Evolutionary conservation across 495 filamentous ascomycete genomes (phyloP).

Genomic region (Aspergillus campestris): DNA sequence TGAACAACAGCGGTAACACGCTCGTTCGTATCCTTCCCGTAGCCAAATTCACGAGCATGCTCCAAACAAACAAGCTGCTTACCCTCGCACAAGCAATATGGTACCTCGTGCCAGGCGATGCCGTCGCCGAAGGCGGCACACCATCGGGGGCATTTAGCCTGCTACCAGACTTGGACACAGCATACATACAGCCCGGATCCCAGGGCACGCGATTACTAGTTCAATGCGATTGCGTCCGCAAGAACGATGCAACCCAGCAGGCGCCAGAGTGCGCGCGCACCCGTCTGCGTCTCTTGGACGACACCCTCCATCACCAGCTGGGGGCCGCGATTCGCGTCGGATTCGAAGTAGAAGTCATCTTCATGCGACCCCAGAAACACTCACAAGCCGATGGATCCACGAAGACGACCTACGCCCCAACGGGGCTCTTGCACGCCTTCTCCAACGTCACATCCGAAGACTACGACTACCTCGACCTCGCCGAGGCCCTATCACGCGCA

Average conservation of each 20-base stretch:
- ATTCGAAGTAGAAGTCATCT: slow-evolving; percentile 68
- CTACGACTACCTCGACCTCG: slow-evolving; percentile 40
- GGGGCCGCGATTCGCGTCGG: slow-evolving; percentile 47
- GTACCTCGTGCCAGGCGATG: slow-evolving; percentile 49
- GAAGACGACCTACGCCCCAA: not conserved
- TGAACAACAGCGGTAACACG: slow-evolving; percentile 55
- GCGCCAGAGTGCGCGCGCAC: slow-evolving; percentile 42
- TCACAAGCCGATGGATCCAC: not conserved
- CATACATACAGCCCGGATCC: slow-evolving; percentile 37
- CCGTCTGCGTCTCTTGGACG: slow-evolving; percentile 36
- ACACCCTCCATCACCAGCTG: slow-evolving; percentile 15
- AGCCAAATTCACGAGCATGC: slow-evolving; percentile 44
- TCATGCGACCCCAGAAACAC: slow-evolving; percentile 30
- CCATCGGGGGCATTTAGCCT: slow-evolving; percentile 43
- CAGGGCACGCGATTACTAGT: slow-evolving; percentile 44
- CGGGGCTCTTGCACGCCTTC: slow-evolving; percentile 5
- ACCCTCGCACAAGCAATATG: slow-evolving; percentile 42
- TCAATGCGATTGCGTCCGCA: slow-evolving; percentile 19
- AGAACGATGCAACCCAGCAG: slow-evolving; percentile 24
- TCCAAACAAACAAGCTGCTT: slow-evolving; percentile 37
- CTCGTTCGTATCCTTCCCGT: slow-evolving; percentile 55
- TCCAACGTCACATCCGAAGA: slow-evolving; percentile 8
- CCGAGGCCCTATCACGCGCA: slow-evolving; percentile 44
- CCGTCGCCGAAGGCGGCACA: slow-evolving; percentile 26
- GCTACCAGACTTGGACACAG: slow-evolving; percentile 43